These are phyloP conservation scores for Malassezia nana DNA, from an alignment of 1,284 basidiomycete genomes.

Conservation along the genomic window DNA sequence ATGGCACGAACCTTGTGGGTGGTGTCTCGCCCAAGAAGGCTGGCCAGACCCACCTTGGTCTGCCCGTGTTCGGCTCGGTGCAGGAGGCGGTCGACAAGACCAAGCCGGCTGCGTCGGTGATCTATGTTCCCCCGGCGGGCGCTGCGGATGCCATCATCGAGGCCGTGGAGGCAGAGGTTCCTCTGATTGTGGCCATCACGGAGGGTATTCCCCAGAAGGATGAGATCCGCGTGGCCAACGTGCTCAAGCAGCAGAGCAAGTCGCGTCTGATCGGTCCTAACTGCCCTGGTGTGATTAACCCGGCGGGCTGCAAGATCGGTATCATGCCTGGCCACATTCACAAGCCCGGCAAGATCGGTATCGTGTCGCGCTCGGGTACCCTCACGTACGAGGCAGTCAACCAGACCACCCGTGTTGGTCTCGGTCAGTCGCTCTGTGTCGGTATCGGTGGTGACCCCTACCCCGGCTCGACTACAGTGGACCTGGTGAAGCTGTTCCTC, in stretches of 20 bases:
- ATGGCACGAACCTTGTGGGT: constrained; percentile 93
- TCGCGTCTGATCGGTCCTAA: constrained; percentile 77
- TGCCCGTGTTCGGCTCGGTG: constrained; percentile 88
- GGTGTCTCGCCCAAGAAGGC: constrained; percentile 97
- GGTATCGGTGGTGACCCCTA: constrained; percentile 99
- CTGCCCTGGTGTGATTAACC: constrained; percentile 96
- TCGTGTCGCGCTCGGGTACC: constrained; percentile 59
- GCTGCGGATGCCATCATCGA: constrained; percentile 48
- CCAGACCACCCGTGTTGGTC: constrained; percentile 87
- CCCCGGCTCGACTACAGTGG: constrained; percentile 88
- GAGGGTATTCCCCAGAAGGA: constrained; percentile 48
- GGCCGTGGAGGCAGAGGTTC: constrained; percentile 46
- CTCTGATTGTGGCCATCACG: constrained; percentile 46
- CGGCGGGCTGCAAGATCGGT: constrained; percentile 94
- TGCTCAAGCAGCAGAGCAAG: constrained; percentile 83
- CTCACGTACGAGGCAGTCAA: constrained; percentile 50
- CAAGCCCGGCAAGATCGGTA: constrained; percentile 71
- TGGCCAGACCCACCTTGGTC: constrained; percentile 83
- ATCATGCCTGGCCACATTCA: constrained; percentile 99
- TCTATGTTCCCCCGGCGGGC: constrained; percentile 46
- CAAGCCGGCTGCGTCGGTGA: constrained; percentile 42
- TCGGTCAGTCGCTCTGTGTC: constrained; percentile 91
- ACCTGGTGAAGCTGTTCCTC: constrained; percentile 92
- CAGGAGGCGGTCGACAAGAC: constrained; percentile 57
- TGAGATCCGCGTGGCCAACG: constrained; percentile 63